Percentiles rank a stretch among this genome's conserved stretches.
phyloP scores from a whole-genome alignment of 768 basidiomycete species.

The Dictyophora rubrovolvata region DNA sequence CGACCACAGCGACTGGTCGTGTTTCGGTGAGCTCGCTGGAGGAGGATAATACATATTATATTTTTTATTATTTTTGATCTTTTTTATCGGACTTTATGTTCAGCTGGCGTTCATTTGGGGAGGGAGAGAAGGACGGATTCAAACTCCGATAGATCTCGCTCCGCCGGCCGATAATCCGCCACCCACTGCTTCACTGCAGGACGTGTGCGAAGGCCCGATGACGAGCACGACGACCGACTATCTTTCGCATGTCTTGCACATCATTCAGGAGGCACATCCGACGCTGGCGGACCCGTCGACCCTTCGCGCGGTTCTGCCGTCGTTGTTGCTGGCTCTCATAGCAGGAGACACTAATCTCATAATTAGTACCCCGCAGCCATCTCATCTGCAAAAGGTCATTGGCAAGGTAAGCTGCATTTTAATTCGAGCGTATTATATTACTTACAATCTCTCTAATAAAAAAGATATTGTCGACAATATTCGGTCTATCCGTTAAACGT shows the following conservation, averaged over 20 bases:
- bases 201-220: neutral
- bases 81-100: neutral
- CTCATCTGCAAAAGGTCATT: slow-evolving; percentile 4
- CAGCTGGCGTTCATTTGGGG: neutral
- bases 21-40: slow-evolving; percentile 53
- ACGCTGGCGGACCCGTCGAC: neutral
- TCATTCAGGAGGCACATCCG: slow-evolving; percentile 4
- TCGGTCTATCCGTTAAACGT: slow-evolving; percentile 3
- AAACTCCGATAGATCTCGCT: neutral
- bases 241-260: slow-evolving; percentile 1
- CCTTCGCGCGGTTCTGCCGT: neutral
- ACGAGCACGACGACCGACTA: neutral
- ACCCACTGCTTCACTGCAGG: neutral
- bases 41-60: slow-evolving; percentile 65
- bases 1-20: slow-evolving; percentile 68
- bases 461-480: slow-evolving; percentile 3
- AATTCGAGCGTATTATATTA: neutral
- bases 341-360: slow-evolving; percentile 7
- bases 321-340: slow-evolving; percentile 3
- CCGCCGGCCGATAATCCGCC: neutral
- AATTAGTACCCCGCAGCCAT: slow-evolving; percentile 1
- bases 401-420: neutral
- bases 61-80: neutral
- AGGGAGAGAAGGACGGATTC: neutral
- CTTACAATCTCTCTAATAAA: neutral